A percentile compares a stretch with the other conserved stretches of the same genome.
These are phyloP conservation scores for Ilyonectria sp. DNA, from an alignment of 2,329 filamentous ascomycete genomes.

Conservation along the genomic window DNA sequence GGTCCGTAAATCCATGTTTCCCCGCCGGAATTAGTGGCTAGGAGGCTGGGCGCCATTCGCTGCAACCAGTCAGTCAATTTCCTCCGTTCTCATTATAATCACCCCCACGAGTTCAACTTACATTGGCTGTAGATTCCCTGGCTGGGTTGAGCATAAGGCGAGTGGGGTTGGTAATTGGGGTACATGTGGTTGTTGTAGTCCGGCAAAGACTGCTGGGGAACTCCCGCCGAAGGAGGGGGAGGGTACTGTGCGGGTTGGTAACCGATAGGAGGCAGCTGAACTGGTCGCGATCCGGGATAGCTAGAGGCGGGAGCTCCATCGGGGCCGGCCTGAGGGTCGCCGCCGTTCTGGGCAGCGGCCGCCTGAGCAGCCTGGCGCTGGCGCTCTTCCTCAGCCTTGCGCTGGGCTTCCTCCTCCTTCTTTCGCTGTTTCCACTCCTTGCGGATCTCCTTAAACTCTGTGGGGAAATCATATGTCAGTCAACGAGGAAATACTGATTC, in stretches of 20 bases:
- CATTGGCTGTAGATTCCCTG: conserved; percentile 74
- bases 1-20: conserved; percentile 35
- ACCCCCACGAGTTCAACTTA: conserved; percentile 51
- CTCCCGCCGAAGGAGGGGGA: conserved; percentile 69
- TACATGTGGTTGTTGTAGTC: conserved; percentile 74
- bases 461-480: conserved; percentile 37
- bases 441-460: conserved; percentile 99
- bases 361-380: conserved; percentile 70
- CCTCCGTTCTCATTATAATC: neutral
- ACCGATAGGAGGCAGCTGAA: conserved; percentile 82
- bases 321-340: conserved; percentile 61
- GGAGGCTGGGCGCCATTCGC: conserved; percentile 54
- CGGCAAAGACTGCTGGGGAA: conserved; percentile 66
- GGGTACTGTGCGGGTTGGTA: conserved; percentile 80
- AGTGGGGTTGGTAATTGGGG: conserved; percentile 70
- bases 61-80: conserved; percentile 40
- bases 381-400: conserved; percentile 93
- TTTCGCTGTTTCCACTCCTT: conserved; percentile 99
- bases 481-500: conserved; percentile 35
- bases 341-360: conserved; percentile 67
- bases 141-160: conserved; percentile 70
- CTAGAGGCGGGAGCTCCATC: conserved; percentile 64
- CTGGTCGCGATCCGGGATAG: conserved; percentile 70
- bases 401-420: conserved; percentile 95
- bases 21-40: conserved; percentile 48